A percentile compares a stretch with the other conserved stretches of the same genome.
Evolutionary conservation across 192 early-diverging fungal species (phyloP).

Genomic region (Coemansia asiatica): DNA sequence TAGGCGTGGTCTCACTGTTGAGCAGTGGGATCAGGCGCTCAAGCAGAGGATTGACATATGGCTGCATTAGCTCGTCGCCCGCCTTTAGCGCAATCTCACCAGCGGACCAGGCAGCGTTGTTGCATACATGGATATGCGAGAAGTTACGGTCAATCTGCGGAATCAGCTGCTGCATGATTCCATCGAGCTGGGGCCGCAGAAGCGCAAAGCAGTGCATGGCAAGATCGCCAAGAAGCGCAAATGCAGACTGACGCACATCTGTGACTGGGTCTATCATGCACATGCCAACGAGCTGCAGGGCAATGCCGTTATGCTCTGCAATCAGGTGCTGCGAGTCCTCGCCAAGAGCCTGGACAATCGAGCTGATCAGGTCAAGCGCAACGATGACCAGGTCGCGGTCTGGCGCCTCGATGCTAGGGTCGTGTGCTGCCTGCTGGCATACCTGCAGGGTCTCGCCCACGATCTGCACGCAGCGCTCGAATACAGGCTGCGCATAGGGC

Average conservation of each 20-base stretch:
- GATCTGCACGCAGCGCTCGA: constrained; percentile 85
- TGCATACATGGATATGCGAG: constrained; percentile 78
- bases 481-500: constrained; percentile 82
- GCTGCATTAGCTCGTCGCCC: constrained; percentile 69
- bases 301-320: constrained; percentile 64
- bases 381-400: constrained; percentile 98
- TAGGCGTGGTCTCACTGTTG: constrained; percentile 62
- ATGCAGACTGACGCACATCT: constrained; percentile 93
- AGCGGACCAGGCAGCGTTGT: constrained; percentile 97
- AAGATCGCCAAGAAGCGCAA: constrained; percentile 95
- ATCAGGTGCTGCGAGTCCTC: constrained; percentile 74
- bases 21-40: constrained; percentile 84
- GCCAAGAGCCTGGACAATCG: constrained; percentile 89
- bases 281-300: constrained; percentile 75
- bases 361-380: constrained; percentile 90
- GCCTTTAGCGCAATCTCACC: constrained; percentile 94
- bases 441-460: constrained; percentile 78
- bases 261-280: constrained; percentile 74
- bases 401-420: constrained; percentile 59
- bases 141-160: constrained; percentile 65
- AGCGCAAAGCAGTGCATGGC: constrained; percentile 86
- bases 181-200: constrained; percentile 75
- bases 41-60: constrained; percentile 79
- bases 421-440: constrained; percentile 57
- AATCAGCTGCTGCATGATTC: constrained; percentile 80